Conservation (phyloP, 1,284 basidiomycete genomes). For the Bondarzewia mesenterica region DNA sequence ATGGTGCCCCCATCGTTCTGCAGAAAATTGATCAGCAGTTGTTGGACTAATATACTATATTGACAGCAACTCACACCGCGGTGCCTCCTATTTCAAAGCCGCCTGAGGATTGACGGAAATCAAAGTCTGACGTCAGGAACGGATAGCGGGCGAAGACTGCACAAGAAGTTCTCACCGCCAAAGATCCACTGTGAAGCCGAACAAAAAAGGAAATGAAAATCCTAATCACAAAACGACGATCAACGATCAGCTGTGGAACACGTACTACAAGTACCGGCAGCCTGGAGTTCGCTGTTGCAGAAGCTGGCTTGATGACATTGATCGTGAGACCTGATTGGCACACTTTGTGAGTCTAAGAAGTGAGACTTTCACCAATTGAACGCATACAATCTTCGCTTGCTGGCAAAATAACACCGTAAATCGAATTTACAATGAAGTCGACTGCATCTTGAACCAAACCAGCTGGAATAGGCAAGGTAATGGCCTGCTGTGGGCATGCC, state of each 20-base stretch:
- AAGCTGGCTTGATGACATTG: conserved; percentile 21
- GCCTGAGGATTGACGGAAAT: not conserved
- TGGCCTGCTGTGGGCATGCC: conserved; percentile 28
- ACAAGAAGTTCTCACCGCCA: conserved; percentile 12
- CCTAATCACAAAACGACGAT: not conserved
- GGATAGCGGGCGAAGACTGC: not conserved
- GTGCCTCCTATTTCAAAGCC: conserved; percentile 24
- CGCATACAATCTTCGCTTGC: conserved; percentile 16
- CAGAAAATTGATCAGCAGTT: not conserved
- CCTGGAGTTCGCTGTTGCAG: conserved; percentile 8
- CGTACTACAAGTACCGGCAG: conserved; percentile 28
- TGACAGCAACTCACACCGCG: conserved; percentile 12
- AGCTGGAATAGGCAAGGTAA: conserved; percentile 6
- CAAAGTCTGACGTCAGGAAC: not conserved
- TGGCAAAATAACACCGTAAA: conserved; percentile 3
- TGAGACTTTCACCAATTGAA: not conserved
- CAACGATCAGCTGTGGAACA: not conserved
- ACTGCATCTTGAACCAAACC: not conserved
- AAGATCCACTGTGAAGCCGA: conserved; percentile 17
- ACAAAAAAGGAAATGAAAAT: not conserved
- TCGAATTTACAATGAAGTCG: not conserved
- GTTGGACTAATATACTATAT: no score
- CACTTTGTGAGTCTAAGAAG: not conserved
- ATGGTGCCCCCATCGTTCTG: conserved; percentile 19
- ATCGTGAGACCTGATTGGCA: conserved; percentile 23